Evolutionary conservation across 768 basidiomycete species (phyloP).

Genomic region (Cystobasidium ongulense): DNA sequence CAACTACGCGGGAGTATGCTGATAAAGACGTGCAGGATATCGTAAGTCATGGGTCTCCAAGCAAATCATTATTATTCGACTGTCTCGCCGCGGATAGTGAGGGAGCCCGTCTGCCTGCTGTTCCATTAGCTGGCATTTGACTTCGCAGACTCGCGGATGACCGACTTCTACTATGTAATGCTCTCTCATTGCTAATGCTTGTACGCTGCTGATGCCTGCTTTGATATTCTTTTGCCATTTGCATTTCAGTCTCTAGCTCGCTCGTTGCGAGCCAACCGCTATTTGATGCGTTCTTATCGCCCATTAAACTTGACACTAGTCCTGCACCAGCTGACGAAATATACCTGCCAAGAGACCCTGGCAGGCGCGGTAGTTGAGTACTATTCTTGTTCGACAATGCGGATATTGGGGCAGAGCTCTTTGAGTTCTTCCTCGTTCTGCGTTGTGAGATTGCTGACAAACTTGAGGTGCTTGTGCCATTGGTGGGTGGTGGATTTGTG

Average conservation of each 20-base stretch:
- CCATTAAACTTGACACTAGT: background rate
- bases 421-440: background rate
- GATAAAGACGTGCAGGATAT: no score
- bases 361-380: background rate
- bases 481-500: background rate
- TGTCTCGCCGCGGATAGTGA: background rate
- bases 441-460: background rate
- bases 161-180: background rate
- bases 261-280: background rate
- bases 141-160: background rate
- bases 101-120: background rate
- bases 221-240: conserved; percentile 7
- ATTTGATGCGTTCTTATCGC: background rate
- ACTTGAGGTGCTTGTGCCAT: background rate
- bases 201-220: background rate
- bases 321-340: conserved; percentile 11
- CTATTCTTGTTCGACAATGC: background rate
- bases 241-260: conserved; percentile 19
- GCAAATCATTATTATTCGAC: background rate
- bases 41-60: no score
- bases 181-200: background rate
- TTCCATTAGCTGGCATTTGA: background rate
- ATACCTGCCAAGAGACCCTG: background rate
- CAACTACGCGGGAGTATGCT: background rate
- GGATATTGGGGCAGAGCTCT: background rate